Conservation (phyloP, 139 green algal species). For the Diplosphaera chodatii region DNA sequence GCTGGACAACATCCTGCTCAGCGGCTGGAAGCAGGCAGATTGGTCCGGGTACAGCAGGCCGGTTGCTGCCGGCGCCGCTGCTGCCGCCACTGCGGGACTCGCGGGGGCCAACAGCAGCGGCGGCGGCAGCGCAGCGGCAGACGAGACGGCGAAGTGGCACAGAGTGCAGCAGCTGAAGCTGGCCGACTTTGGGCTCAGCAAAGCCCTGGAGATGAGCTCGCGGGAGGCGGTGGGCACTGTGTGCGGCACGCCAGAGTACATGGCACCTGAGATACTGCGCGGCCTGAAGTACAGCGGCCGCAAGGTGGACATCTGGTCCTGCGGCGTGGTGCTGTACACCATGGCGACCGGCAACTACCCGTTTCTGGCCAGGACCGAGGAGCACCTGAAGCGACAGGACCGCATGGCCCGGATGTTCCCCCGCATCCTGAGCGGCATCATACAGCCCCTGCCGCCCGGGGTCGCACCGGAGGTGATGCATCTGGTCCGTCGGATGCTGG, state of each 20-base stretch:
- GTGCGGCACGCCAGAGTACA: not conserved
- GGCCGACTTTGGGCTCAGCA: conserved; percentile 56
- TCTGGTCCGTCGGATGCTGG: conserved; percentile 58
- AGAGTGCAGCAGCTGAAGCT: conserved; percentile 36
- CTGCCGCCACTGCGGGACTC: no score
- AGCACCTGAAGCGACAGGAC: not conserved
- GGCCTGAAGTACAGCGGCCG: not conserved
- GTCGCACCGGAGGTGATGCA: conserved; percentile 49
- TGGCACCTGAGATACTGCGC: not conserved
- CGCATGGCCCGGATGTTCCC: not conserved
- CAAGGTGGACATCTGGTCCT: conserved; percentile 87
- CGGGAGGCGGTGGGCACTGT: not conserved
- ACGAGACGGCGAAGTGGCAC: not conserved
- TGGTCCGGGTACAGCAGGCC: no score
- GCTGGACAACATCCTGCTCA: conserved; percentile 49
- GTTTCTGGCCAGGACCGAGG: not conserved
- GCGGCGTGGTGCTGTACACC: conserved; percentile 97
- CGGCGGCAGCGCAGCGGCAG: no score
- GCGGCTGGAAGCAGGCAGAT: no score
- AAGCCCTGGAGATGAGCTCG: conserved; percentile 8
- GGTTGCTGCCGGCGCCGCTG: no score
- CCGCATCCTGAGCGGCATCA: not conserved
- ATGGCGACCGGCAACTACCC: conserved; percentile 91
- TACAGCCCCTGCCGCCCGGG: not conserved
- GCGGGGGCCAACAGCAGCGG: no score